phyloP scores from a whole-genome alignment of 805 yeast species.

The Kluyveromyces aestuarii region DNA sequence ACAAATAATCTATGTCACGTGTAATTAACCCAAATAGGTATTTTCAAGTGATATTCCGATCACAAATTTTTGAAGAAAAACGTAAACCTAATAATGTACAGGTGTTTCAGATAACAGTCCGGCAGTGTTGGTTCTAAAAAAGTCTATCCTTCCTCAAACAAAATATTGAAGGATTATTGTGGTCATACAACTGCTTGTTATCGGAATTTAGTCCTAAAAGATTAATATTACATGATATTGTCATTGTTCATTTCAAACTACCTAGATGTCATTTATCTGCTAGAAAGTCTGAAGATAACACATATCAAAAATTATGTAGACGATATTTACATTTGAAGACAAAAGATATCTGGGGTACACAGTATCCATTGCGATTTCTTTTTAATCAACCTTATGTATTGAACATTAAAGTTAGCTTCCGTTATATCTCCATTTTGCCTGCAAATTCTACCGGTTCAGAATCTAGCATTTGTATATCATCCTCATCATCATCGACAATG shows the following conservation, averaged over 20 bases:
- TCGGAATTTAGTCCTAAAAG: too few relatives aligned
- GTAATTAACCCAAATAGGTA: not conserved
- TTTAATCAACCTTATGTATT: not conserved
- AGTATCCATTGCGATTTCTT: not conserved
- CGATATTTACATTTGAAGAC: slow-evolving; percentile 16
- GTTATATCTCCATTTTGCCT: slow-evolving; percentile 32
- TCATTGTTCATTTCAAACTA: too few relatives aligned
- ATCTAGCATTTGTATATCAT: slow-evolving; percentile 18
- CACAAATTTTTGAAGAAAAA: not conserved
- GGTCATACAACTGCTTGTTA: too few relatives aligned
- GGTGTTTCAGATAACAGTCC: not conserved
- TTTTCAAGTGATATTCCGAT: too few relatives aligned
- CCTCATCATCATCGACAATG: slow-evolving; percentile 25
- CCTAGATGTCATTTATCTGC: too few relatives aligned
- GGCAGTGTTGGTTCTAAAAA: too few relatives aligned
- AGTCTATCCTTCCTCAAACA: too few relatives aligned
- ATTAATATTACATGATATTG: too few relatives aligned
- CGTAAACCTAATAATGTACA: not conserved
- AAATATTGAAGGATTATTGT: too few relatives aligned
- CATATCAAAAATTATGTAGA: not conserved
- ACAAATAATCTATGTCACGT: not conserved
- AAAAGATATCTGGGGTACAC: not conserved
- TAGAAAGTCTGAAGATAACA: too few relatives aligned
- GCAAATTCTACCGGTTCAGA: slow-evolving; percentile 31
- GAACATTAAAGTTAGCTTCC: not conserved